A percentile compares a stretch with the other conserved stretches of the same genome.
phyloP scores from a whole-genome alignment of 495 filamentous ascomycete genomes.

The Aspergillus sclerotioniger region DNA sequence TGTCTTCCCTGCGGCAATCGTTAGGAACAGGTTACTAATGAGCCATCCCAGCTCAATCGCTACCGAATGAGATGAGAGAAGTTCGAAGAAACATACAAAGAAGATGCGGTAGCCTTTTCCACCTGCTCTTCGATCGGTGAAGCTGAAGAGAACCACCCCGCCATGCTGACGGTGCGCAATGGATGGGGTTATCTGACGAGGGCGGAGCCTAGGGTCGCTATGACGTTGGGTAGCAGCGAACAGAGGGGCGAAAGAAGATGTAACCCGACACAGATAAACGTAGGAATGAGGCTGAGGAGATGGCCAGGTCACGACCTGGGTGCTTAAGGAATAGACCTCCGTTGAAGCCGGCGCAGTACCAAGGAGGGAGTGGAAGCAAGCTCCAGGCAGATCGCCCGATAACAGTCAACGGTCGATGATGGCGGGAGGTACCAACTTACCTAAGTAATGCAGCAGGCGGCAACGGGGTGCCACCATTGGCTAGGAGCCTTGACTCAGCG shows the following conservation, averaged over 20 bases:
- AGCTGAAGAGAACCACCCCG: constrained; percentile 86
- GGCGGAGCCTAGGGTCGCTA: constrained; percentile 12
- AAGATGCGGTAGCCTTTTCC: constrained; percentile 89
- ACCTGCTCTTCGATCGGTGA: constrained; percentile 94
- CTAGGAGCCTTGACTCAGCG: constrained; percentile 7
- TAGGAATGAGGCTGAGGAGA: not conserved
- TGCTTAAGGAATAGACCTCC: not conserved
- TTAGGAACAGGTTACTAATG: not conserved
- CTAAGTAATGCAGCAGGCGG: not conserved
- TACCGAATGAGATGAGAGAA: not conserved
- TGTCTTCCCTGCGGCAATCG: constrained; percentile 73
- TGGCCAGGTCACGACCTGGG: not conserved
- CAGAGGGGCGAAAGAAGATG: not conserved
- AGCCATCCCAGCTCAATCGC: constrained; percentile 7
- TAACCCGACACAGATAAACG: not conserved
- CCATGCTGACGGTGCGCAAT: constrained; percentile 57
- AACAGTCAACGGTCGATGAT: constrained; percentile 1
- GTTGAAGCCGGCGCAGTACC: not conserved
- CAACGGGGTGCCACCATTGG: not conserved
- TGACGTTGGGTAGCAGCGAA: constrained; percentile 26
- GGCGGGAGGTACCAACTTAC: constrained; percentile 8
- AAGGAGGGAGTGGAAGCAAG: constrained; percentile 9
- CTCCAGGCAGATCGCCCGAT: constrained; percentile 18
- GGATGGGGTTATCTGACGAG: not conserved
- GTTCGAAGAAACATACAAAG: constrained; percentile 58